Conservation (phyloP, 106 monocot species). For the Apostasia shenzhenica region DNA sequence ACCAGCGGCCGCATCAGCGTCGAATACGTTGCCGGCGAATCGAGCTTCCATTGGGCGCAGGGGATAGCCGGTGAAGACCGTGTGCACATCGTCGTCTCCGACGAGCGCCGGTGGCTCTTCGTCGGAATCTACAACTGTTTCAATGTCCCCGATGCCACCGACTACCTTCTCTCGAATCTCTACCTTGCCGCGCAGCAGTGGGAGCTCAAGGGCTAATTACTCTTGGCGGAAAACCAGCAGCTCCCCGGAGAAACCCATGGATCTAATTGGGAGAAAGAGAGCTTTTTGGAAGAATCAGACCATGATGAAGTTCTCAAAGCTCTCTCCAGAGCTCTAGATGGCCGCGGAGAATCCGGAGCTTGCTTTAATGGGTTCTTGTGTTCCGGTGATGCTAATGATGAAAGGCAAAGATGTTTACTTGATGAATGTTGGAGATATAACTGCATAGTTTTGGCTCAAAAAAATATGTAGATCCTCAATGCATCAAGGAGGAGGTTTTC, state of each 20-base stretch:
- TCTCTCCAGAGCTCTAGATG: too few species aligned
- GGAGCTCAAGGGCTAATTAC: constrained; percentile 25
- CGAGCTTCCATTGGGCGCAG: constrained; percentile 34
- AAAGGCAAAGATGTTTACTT: constrained; percentile 31
- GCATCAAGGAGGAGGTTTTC: too few species aligned
- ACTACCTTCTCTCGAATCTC: constrained; percentile 34
- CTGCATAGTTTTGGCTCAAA: too few species aligned
- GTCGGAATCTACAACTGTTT: constrained; percentile 43
- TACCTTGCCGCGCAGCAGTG: constrained; percentile 10
- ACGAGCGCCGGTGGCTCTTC: constrained; percentile 23
- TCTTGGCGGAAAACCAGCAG: constrained; percentile 13
- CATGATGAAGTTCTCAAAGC: constrained; percentile 6
- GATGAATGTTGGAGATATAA: constrained; percentile 38
- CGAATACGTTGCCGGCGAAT: background rate
- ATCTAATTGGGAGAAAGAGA: constrained; percentile 12
- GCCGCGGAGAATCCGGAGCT: too few species aligned
- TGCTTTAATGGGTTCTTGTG: too few species aligned
- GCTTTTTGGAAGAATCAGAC: constrained; percentile 3
- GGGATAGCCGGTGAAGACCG: constrained; percentile 41
- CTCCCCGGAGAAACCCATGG: too few species aligned
- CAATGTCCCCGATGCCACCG: constrained; percentile 39
- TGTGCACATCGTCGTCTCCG: constrained; percentile 32
- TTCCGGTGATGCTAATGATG: constrained; percentile 29
- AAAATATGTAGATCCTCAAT: too few species aligned
- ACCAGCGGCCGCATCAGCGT: background rate